Evolutionary conservation across 352 stramenopile genomes (phyloP), one percentile per base, ranked within the genome.

Genomic region (Phytophthora colocasiae): DNA sequence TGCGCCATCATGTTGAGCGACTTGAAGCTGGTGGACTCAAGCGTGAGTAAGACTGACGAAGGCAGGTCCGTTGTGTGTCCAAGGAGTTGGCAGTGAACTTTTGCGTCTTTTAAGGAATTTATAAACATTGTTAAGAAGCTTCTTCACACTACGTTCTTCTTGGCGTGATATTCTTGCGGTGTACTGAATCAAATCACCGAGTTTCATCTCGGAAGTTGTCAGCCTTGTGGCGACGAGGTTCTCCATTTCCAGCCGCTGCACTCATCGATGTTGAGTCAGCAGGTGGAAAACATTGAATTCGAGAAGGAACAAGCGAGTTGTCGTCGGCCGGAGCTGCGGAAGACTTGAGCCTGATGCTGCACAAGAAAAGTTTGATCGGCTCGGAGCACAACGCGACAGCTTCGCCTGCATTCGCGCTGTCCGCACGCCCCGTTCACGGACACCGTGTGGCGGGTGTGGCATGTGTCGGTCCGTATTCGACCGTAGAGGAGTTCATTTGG

Each of bases 1-100:
- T 89, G 40, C 78, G 73, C 34, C 74, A 85, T 47, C 82, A 83
- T 29, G 63, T 89, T 31, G 81, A 89, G 34, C 68, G 71, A 8
- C 69, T 89, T 32, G 80, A 86, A 67, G 66, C 60, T 14, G 56
- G 43, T 29, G 41, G 60, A 4, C 41, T 72, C 9, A 78, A 78
- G 27, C 46, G 36, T 26, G 70, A 78, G n/a, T 75, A 66, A 73
- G 39, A 4, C 29, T 22, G 50, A 61, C 14, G 12, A 58, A 70
- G 36, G 14, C 6, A 10, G 31, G 17, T 43, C 29, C 2, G 8
- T 47, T 51, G 24, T 56, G 22, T 61, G 44, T 54, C 58, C 47
- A 34, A 34, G 29, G 31, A 36, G 9, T 14, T 11, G 4, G 1
- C 4, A 36, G 31, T 36, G 31, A 36, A 36, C 31, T 36, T 55